phyloP scores from a whole-genome alignment of 75 land plant genomes.

The Cupressus sempervirens region DNA sequence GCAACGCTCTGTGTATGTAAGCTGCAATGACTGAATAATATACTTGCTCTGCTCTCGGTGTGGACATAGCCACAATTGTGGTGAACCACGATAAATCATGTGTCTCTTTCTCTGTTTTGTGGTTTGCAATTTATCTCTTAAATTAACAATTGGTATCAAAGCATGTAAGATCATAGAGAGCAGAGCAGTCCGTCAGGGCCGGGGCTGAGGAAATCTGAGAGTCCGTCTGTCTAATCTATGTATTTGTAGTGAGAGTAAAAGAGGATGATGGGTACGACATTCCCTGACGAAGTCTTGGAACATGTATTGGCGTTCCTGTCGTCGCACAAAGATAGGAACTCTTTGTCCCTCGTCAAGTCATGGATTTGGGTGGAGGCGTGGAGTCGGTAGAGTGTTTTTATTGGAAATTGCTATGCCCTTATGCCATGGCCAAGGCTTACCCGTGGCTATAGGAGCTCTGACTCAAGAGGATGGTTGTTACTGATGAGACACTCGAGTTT shows the following conservation, averaged over 20 bases:
- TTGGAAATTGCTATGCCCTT: conserved; percentile 90
- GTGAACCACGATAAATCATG: too few relatives aligned
- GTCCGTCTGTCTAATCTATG: too few relatives aligned
- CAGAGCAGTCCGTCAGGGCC: too few relatives aligned
- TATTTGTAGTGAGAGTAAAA: background rate
- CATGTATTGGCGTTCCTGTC: conserved; percentile 62
- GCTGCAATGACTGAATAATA: too few relatives aligned
- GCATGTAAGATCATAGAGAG: too few relatives aligned
- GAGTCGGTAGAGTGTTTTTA: conserved; percentile 55
- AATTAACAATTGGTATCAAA: too few relatives aligned
- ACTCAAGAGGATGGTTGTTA: conserved; percentile 77
- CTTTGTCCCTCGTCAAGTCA: conserved; percentile 68
- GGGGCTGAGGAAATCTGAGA: background rate
- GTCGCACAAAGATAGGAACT: conserved; percentile 65
- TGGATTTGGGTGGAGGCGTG: conserved; percentile 73
- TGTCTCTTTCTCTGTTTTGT: too few relatives aligned
- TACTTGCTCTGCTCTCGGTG: too few relatives aligned
- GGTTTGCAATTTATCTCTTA: too few relatives aligned
- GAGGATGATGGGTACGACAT: conserved; percentile 19
- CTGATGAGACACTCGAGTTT: conserved; percentile 65
- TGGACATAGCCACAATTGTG: too few relatives aligned
- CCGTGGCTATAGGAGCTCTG: conserved; percentile 72
- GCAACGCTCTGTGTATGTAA: too few relatives aligned
- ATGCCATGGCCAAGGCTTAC: conserved; percentile 49
- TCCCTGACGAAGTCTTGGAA: conserved; percentile 88